Conservation (phyloP, 192 early-diverging fungal species). For the Podila epigama region DNA sequence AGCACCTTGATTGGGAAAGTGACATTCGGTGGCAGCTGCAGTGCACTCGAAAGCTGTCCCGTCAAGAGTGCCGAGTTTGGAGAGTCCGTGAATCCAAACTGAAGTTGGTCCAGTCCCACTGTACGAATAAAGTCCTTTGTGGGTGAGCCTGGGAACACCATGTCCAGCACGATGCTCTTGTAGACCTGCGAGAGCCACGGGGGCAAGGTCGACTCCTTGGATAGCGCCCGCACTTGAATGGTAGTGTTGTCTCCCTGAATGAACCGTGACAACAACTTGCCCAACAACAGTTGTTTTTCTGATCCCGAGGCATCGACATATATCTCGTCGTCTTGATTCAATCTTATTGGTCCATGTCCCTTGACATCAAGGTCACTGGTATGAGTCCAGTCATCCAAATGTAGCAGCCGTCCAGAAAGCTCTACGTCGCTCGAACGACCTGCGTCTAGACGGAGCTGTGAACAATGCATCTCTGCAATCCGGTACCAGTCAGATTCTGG, state of each 20-base stretch:
- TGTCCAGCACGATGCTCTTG: conserved; percentile 33
- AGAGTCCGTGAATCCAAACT: conserved; percentile 26
- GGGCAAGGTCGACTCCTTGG: conserved; percentile 23
- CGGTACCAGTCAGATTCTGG: conserved; percentile 32
- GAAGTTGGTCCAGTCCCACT: conserved; percentile 23
- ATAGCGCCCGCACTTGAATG: conserved; percentile 42
- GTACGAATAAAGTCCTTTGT: conserved; percentile 32
- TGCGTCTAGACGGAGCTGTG: conserved; percentile 14
- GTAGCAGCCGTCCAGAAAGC: conserved; percentile 34
- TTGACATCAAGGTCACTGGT: neutral
- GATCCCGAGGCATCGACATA: conserved; percentile 10
- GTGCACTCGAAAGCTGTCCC: conserved; percentile 21
- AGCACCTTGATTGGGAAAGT: conserved; percentile 44
- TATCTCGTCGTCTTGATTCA: neutral
- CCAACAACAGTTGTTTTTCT: conserved; percentile 33
- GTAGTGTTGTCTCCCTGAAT: conserved; percentile 36
- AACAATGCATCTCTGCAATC: conserved; percentile 27
- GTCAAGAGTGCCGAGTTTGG: conserved; percentile 12
- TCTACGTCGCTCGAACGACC: conserved; percentile 11
- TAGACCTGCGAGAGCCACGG: conserved; percentile 29
- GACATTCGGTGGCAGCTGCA: conserved; percentile 41
- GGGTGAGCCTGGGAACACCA: conserved; percentile 38
- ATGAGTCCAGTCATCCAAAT: conserved; percentile 39
- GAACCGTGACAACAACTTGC: conserved; percentile 28
- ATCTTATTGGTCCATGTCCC: neutral